These are phyloP conservation scores for Nicotiana tabacum DNA, from an alignment of 257 asterid genomes.

Conservation along the genomic window DNA sequence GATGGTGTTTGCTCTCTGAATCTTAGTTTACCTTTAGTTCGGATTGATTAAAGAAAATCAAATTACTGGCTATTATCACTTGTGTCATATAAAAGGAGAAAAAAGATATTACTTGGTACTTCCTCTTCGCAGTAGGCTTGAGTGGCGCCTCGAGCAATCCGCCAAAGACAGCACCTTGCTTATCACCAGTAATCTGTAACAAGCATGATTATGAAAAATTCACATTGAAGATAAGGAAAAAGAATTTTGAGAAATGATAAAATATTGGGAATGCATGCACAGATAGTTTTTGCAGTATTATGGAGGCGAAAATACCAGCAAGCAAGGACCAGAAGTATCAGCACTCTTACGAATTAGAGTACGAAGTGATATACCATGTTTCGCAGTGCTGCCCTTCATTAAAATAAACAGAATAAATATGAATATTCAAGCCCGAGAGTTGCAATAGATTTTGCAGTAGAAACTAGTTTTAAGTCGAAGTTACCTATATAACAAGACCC, in stretches of 20 bases:
- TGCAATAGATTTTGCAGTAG: not conserved
- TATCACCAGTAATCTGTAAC: slow-evolving; percentile 82
- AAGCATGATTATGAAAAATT: not conserved
- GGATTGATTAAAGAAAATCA: not conserved
- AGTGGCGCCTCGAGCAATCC: slow-evolving; percentile 93
- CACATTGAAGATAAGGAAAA: not conserved
- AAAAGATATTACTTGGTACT: slow-evolving; percentile 54
- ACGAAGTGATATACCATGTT: slow-evolving; percentile 91
- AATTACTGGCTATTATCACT: not conserved
- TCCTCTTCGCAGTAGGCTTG: slow-evolving; percentile 68
- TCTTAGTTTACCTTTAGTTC: not conserved
- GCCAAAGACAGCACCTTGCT: slow-evolving; percentile 88
- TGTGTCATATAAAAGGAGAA: not conserved
- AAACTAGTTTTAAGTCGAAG: not conserved
- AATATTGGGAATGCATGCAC: not conserved
- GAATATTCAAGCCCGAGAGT: slow-evolving; percentile 19
- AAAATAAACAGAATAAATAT: slow-evolving; percentile 33
- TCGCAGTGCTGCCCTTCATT: slow-evolving; percentile 92
- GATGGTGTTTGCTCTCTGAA: not conserved
- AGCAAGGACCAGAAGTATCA: slow-evolving; percentile 67
- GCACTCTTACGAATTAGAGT: slow-evolving; percentile 69
- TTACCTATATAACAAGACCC: slow-evolving; percentile 86
- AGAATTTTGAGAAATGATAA: not conserved
- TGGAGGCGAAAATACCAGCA: slow-evolving; percentile 50
- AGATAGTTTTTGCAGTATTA: not conserved